Percentiles rank a stretch among this genome's conserved stretches.
These are phyloP conservation scores for Penicillium sp. DNA, from an alignment of 2,329 filamentous ascomycete genomes.

Conservation along the genomic window DNA sequence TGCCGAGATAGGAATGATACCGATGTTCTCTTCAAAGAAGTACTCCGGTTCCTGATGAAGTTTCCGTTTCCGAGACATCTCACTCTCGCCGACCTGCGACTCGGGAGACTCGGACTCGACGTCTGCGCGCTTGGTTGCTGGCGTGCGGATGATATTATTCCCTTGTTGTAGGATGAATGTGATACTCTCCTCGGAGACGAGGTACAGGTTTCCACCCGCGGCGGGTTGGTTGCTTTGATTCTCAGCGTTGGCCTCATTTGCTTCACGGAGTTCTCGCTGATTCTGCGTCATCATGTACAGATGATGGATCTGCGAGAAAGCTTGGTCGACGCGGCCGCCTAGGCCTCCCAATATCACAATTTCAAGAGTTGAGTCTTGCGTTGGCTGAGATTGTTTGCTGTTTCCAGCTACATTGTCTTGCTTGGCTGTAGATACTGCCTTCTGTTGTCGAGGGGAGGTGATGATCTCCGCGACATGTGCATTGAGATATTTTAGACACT, in stretches of 20 bases:
- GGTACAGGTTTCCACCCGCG: conserved; percentile 62
- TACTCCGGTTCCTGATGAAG: conserved; percentile 26
- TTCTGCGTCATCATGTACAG: conserved; percentile 58
- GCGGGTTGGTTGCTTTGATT: not conserved
- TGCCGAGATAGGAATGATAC: conserved; percentile 81
- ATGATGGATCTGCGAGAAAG: conserved; percentile 83
- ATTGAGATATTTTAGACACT: conserved; percentile 66
- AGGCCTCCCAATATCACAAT: conserved; percentile 83
- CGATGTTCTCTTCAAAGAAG: conserved; percentile 72
- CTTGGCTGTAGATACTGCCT: conserved; percentile 2
- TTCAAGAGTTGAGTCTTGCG: conserved; percentile 44
- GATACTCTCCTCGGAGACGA: conserved; percentile 77
- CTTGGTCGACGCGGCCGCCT: conserved; percentile 89
- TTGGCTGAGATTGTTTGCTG: not conserved
- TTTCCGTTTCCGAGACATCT: conserved; percentile 9
- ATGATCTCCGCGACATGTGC: conserved; percentile 28
- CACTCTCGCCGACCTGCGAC: not conserved
- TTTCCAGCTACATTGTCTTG: conserved; percentile 1
- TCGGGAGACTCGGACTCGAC: not conserved
- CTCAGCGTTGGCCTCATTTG: not conserved
- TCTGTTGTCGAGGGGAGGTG: conserved; percentile 12
- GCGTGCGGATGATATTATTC: conserved; percentile 65
- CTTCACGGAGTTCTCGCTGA: conserved; percentile 15
- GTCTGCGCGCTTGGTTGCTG: conserved; percentile 37
- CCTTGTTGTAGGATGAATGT: conserved; percentile 76